Base-by-base conservation (phyloP, 441 rosid species). In the Gossypium schwendimanii region DNA sequence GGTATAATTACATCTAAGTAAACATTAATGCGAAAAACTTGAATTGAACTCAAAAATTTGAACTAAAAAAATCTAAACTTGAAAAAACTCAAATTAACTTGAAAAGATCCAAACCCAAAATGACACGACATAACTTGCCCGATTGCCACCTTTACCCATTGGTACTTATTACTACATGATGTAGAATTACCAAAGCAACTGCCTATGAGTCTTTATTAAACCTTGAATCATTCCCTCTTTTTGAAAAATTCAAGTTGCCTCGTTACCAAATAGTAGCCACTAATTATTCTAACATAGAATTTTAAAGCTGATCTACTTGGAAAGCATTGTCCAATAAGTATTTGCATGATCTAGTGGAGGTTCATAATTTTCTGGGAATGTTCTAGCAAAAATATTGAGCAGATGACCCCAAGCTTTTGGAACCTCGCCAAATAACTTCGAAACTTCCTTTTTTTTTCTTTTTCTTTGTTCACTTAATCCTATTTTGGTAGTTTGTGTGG, bases 401-500 rank as follows among this genome's bases (percentile, higher is more conserved):
- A 77, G 94, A 93, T 75, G 97, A 91, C 71, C 98, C 94, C 21
- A 91, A 87, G 82, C 94, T 93, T 83, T 82, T 86, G 33, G 98
- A 95, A 63, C 95, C 97, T 63, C 76, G 88, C 99, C 99, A 93
- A 60, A 96, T 84, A 84, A 90, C 95, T 84, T 96, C 99, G 62
- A 96, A 98, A 71, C 91, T 28, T 28, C 31, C n/a, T 4, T 28
- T 28, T 28, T 26, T 28, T 28, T 28, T 93, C 83, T 91, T 96
- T 73, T 96, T 94, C 53, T 70, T 82, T 73, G 79, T 86, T 65
- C 99, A 93, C 82, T 96, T 89, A 52, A 71, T 88, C 85, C 91
- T 82, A 41, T 96, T 98, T 85, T 96, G 99, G 86, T 96, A 93
- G 77, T 96, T 98, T 69, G 91, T 93, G 75, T 98, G 92, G n/a